These are phyloP conservation scores for Talaromyces albobiverticillius DNA, from an alignment of 2,329 filamentous ascomycete species.

Conservation along the genomic window DNA sequence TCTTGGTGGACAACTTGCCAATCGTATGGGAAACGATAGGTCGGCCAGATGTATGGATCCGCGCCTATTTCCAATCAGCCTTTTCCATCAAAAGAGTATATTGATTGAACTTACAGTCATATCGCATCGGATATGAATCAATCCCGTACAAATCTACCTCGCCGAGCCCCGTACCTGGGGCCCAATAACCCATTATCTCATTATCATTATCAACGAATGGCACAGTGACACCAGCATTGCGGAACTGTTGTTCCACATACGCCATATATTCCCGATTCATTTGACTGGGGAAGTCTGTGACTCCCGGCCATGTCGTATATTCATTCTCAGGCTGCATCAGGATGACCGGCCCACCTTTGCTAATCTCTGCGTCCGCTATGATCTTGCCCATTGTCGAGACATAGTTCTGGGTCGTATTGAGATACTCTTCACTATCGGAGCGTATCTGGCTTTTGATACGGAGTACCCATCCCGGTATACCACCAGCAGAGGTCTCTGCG, in stretches of 20 bases:
- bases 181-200: slow-evolving; percentile 1
- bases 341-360: slow-evolving; percentile 76
- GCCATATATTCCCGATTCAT: slow-evolving; percentile 68
- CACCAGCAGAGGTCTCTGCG: slow-evolving; percentile 71
- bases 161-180: slow-evolving; percentile 1
- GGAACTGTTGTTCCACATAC: slow-evolving; percentile 66
- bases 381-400: slow-evolving; percentile 59
- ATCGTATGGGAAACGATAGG: slow-evolving; percentile 20
- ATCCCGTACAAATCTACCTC: slow-evolving; percentile 15
- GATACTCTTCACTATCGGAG: slow-evolving; percentile 59
- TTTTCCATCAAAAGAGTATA: background rate
- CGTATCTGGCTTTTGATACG: slow-evolving; percentile 62
- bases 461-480: slow-evolving; percentile 77
- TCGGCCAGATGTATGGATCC: slow-evolving; percentile 21
- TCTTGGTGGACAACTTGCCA: slow-evolving; percentile 21
- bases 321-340: slow-evolving; percentile 81
- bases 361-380: slow-evolving; percentile 74
- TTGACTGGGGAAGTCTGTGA: slow-evolving; percentile 46
- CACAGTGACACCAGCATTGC: slow-evolving; percentile 67
- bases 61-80: background rate
- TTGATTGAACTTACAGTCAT: slow-evolving; percentile 19
- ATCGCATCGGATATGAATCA: slow-evolving; percentile 22
- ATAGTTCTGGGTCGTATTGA: slow-evolving; percentile 67
- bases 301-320: slow-evolving; percentile 59
- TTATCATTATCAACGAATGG: slow-evolving; percentile 71